Base-by-base conservation (phyloP, 768 basidiomycete genomes). In the Pleurotus pulmonarius region DNA sequence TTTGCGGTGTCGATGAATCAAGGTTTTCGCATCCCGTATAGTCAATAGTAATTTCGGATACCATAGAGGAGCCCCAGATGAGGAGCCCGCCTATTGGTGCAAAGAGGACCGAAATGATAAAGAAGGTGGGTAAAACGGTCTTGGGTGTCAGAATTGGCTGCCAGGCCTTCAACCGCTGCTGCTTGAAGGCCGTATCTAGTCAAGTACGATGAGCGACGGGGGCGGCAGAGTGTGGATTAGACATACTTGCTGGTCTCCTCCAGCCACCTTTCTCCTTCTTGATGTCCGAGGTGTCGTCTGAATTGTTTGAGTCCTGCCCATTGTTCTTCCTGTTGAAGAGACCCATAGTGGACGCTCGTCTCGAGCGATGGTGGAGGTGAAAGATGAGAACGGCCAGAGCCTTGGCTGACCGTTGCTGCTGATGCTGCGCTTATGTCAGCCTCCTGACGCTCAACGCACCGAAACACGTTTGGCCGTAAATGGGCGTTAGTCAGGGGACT, bases 161-260 rank as follows among this genome's bases (percentile, higher is more conserved):
- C 97, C 97, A 99, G 67, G 97, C 97, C 77, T 98, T 98, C 68
- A 99, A 83, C 56, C 97, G 90, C 73, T 99, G 97, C 71, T 99
- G 97, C 75, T 97, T 98, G 83, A 97, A 98, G 40, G 95, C 96
- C 58, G 95, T 98, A 73, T 98, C 94, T 97, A 70, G 49, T 54
- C 56, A 61, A 63, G 44, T 41, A 58, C 63, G 60, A 65, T 56
- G 59, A 61, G 61, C 34, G 20, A 60, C 49, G 58, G 45, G 18
- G 47, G 55, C 49, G 22, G 49, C 16, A 16, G 49, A 54, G 55
- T 52, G 47, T 58, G 46, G 58, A 55, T 49, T 44, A 2, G 47
- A 18, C 41, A 60, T 64, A 90, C 92, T 94, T 47, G 92, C 92
- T 59, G 92, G 92, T 60, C 86, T 74, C 61, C 83, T 80, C 92